These are phyloP conservation scores for Kodamaea jinghongensis DNA, from an alignment of 805 yeast species.

Conservation along the genomic window DNA sequence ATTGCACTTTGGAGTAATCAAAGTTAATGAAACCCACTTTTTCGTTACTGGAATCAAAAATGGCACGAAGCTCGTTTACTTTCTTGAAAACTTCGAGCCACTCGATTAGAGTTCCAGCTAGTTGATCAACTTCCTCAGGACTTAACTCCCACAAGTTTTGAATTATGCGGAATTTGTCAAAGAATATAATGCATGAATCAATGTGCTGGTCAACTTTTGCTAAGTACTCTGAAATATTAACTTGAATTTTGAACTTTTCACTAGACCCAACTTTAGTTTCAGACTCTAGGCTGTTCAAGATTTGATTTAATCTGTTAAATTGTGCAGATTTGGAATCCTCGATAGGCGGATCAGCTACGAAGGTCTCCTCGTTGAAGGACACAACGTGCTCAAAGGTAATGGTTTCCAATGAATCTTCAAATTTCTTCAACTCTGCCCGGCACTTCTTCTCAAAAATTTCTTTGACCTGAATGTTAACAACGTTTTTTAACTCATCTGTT, in stretches of 20 bases:
- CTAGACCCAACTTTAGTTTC: constrained; percentile 10
- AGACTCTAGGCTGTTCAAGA: constrained; percentile 18
- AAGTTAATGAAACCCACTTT: constrained; percentile 42
- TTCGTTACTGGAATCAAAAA: constrained; percentile 44
- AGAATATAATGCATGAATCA: constrained; percentile 23
- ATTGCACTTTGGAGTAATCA: constrained; percentile 52
- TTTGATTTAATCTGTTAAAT: constrained; percentile 17
- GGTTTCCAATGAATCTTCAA: not conserved
- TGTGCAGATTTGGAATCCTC: constrained; percentile 32
- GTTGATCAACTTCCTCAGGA: constrained; percentile 32
- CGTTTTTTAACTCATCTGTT: constrained; percentile 16
- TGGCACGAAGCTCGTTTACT: constrained; percentile 38
- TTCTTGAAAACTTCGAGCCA: constrained; percentile 53
- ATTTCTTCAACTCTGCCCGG: constrained; percentile 10
- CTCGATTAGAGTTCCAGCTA: constrained; percentile 22
- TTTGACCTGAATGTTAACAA: constrained; percentile 25
- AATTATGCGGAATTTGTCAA: constrained; percentile 51
- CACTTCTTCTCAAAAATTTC: constrained; percentile 21
- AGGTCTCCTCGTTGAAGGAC: constrained; percentile 31
- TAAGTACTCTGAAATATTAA: not conserved
- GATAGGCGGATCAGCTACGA: constrained; percentile 41
- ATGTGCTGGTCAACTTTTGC: no score
- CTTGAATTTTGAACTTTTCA: not conserved
- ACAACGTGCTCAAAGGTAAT: constrained; percentile 31
- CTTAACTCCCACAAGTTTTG: constrained; percentile 58